Base-by-base conservation (phyloP, 495 filamentous ascomycete species). In the Thermothielavioides terrestris region DNA sequence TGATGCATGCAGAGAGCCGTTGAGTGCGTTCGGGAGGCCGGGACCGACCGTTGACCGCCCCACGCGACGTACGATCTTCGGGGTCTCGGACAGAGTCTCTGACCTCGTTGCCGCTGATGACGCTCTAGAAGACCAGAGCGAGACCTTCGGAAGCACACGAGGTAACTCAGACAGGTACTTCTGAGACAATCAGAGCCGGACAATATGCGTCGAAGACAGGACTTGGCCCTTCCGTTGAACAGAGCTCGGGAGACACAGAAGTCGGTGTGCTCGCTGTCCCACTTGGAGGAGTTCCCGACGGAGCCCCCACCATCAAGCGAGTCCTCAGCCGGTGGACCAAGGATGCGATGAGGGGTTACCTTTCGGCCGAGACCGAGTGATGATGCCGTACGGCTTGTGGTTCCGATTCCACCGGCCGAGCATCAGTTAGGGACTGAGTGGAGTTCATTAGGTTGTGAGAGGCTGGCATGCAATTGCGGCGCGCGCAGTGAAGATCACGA, bases 1-100 rank as follows among this genome's bases (percentile, higher is more conserved):
- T n/a, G n/a, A n/a, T 9, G 26, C n/a, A 27, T 50, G 47, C 47
- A 42, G 17, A 36, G 27, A 43, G 30, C 47, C 47, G 47, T 36
- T 38, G 45, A 48, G 12, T 27, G 30, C 15, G 20, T 34, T 34
- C 15, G 22, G 18, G 11, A 22, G 20, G 27, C 21, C 27, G 28
- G 35, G 37, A 34, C 46, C 20, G 46, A 35, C 47, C 38, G 46
- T 49, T 49, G 39, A 36, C 47, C 31, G 30, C 47, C 30, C 21
- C 39, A 40, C 36, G 12, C 27, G 31, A 31, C 11, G 30, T 48
- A 18, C 25, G 15, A 22, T 37, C 32, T 17, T 26, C 5, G 30
- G 30, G 3, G 43, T 35, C 30, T 46, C n/a, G 28, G 14, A 18
- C 21, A 36, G 6, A 6, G 12, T 1, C 3, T 25, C 5, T 40